A percentile compares a stretch with the other conserved stretches of the same genome.
phyloP scores from a whole-genome alignment of 371 early-diverging fungal genomes.

The Mucor racemosus region DNA sequence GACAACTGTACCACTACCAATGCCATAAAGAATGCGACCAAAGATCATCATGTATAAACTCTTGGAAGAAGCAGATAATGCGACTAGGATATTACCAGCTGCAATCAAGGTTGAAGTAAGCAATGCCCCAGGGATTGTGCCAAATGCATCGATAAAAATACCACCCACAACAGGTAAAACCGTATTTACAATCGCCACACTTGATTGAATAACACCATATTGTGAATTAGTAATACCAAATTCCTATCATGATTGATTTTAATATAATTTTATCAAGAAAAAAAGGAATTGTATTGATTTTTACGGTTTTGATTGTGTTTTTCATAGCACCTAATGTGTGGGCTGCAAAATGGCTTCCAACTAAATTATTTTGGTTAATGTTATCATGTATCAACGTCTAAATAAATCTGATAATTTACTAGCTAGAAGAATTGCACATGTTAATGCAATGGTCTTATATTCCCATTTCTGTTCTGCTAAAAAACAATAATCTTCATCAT shows the following conservation, averaged over 20 bases:
- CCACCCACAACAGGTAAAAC: conserved; percentile 75
- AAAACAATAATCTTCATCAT: conserved; percentile 25
- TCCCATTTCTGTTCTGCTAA: conserved; percentile 50
- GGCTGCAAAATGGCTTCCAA: conserved; percentile 78
- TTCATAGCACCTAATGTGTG: conserved; percentile 77
- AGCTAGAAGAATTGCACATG: conserved; percentile 69
- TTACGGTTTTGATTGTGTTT: conserved; percentile 68
- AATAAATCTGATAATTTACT: conserved; percentile 39
- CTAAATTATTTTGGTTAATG: conserved; percentile 33
- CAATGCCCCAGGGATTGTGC: conserved; percentile 67
- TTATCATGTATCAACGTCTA: not conserved
- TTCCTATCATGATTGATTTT: conserved; percentile 47
- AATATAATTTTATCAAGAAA: not conserved
- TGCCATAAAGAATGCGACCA: conserved; percentile 74
- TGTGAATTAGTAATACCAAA: conserved; percentile 70
- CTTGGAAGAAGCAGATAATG: conserved; percentile 56
- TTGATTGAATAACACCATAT: conserved; percentile 74
- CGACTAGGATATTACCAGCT: conserved; percentile 64
- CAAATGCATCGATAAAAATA: conserved; percentile 73
- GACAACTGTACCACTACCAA: conserved; percentile 73
- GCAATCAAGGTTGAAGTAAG: conserved; percentile 65
- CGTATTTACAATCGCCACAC: conserved; percentile 75
- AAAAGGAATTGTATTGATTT: not conserved
- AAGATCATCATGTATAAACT: conserved; percentile 65
- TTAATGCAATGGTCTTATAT: conserved; percentile 67